A percentile compares a stretch with the other conserved stretches of the same genome.
phyloP scores from a whole-genome alignment of 345 rosid genomes.

The Pistacia integerrima region DNA sequence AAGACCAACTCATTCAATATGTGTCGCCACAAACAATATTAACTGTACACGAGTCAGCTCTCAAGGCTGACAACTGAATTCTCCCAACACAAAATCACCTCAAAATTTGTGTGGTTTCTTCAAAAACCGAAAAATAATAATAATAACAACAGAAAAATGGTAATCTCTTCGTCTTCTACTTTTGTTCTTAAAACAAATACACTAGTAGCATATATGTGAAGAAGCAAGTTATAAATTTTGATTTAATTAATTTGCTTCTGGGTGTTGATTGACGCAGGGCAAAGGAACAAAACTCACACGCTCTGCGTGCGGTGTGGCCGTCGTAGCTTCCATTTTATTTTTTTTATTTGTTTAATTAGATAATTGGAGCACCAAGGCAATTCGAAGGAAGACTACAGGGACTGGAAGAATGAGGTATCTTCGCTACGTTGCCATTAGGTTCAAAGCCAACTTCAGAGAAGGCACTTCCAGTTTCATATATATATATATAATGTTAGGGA shows the following conservation, averaged over 20 bases:
- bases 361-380: constrained; percentile 27
- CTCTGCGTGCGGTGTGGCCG: constrained; percentile 21
- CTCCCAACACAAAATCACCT: neutral
- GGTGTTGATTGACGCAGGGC: neutral
- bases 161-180: neutral
- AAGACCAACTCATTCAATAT: too few species aligned
- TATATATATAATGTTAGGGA: too few species aligned
- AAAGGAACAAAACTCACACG: constrained; percentile 25
- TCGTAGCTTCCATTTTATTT: constrained; percentile 21
- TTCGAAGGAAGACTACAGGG: constrained; percentile 28
- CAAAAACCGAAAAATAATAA: neutral
- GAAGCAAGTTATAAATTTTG: too few species aligned
- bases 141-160: neutral
- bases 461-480: too few species aligned
- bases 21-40: neutral
- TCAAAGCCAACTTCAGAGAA: constrained; percentile 33
- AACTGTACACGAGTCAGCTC: neutral
- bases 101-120: neutral
- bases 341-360: constrained; percentile 8
- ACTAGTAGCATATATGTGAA: neutral
- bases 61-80: neutral
- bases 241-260: neutral
- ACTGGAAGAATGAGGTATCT: constrained; percentile 34
- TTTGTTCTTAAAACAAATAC: neutral
- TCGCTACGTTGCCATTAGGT: constrained; percentile 19